Evolutionary conservation across 495 filamentous ascomycete species (phyloP), one percentile per base, ranked within the genome.

Genomic region (Aspergillus coremiiformis): DNA sequence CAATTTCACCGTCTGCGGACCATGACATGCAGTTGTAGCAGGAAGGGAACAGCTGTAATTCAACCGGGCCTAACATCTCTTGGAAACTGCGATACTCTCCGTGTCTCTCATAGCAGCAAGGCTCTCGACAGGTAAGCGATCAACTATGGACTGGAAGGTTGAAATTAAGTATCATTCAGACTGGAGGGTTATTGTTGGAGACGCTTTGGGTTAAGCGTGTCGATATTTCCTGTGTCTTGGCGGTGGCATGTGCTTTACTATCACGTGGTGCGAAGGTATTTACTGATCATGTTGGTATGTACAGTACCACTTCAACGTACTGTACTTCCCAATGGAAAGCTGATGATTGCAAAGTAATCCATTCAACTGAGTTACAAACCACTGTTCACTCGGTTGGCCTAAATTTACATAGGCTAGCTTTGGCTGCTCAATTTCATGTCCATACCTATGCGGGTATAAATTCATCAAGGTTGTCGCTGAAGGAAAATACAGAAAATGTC

Each of bases 1-100:
- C 82, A 15, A 86, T 66, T 47, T 84, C 76, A 26, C 80, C 80
- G 61, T 85, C 82, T 27, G 69, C 57, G 0, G 83, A 85, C 81
- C 83, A 86, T 41, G 73, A 67, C 11, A 85, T 66, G 46, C 78
- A 80, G 54, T 79, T 64, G n/a, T 64, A 62, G 53, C 68, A 74
- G 4, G 71, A 75, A 6, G 73, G 72, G 32, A 60, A 68, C 14
- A 69, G 44, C 11, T 62, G 59, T 3, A 74, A 54, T 43, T 71
- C 61, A 17, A 73, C 41, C 0, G 70, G 63, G 6, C 51, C 61
- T 24, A 65, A 42, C 73, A 76, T 76, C 12, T 46, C 27, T 22
- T 47, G 6, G 44, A 12, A 20, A 41, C 23, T 10, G 14, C 29
- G 15, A 9, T 12, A 35, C 32, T 27, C 12, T 19, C 8, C 14